Base-by-base conservation (phyloP, 2,329 filamentous ascomycete species). In the Magnaporthiopsis incrustans region DNA sequence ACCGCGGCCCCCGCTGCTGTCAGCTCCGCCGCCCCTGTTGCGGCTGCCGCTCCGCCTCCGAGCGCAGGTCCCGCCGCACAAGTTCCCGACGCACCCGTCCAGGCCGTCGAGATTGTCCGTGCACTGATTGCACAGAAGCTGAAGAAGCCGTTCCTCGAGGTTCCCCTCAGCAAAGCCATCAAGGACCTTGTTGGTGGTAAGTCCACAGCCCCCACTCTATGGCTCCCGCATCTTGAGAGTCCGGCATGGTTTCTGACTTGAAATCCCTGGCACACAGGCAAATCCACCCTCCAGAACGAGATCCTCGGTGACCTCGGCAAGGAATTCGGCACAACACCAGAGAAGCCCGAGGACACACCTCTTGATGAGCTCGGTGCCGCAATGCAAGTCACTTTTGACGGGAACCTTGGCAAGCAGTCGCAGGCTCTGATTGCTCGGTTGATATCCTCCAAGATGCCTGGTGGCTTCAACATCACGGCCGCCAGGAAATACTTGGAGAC, bases 331-430 rank as follows among this genome's bases (percentile, higher is more conserved):
- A 97, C 93, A 15, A 97, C 95, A 22, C 95, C 95, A 64, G 95
- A 99, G 76, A 98, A 98, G 81, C 94, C 95, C 63, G 95, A 99
- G 85, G 95, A 99, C 77, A 96, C 90, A 59, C 95, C 95, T 67
- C 83, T 99, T 59, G 95, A 99, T 76, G 95, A 99, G 79, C 85
- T 99, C 66, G 91, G 93, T 81, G 92, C 91, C 64, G 83, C 95
- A 11, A 97, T 99, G 90, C 95, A 99, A 79, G 89, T 91, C 60
- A 98, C 94, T n/a, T 99, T 99, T 80, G 95, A 97, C 78, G 95
- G 95, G 70, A 94, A 97, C 79, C 87, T 99, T 67, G 95, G 95
- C 77, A 99, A 99, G 80, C 93, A 97, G 71, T 96, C 95, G 0
- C 89, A 91, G 63, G 96, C 93, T 3, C 85, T 99, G 65, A 89